Base-by-base conservation (phyloP, 306 rosid species). In the Vigna reflexopilosa region DNA sequence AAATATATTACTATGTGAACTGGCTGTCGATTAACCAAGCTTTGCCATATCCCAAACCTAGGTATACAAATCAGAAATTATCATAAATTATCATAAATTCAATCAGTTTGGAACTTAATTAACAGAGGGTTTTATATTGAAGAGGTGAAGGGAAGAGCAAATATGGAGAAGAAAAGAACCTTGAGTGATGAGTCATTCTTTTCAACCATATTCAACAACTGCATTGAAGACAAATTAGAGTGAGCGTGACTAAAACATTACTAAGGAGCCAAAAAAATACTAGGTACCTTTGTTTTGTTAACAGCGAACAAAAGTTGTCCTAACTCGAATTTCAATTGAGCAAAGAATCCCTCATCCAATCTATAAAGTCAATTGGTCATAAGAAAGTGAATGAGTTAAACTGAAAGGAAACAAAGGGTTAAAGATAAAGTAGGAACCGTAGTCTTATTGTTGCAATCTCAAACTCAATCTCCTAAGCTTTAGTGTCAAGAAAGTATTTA, bases 261-360 rank as follows among this genome's bases (percentile, higher is more conserved):
- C 0, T 30, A 87, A 38, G 76, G 6, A 56, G 47, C 73, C 73
- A 17, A 32, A 50, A 19, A 32, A 48, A 51, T 2, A 51, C 4
- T 51, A 54, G 42, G 42, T 49, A 92, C 98, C 93, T 88, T 81
- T 19, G 98, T 90, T 89, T 91, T 95, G 8, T 84, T 75, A 73
- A 92, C 98, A 9, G 93, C 85, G 77, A 92, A 95, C 30, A 98
- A 91, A 80, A 95, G 88, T 77, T 95, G 84, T 73, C 97, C 98
- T 50, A 95, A 67, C 91, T 92, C 97, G 5, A 80, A 79, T 73
- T 86, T 82, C 30, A 95, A 64, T 24, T 80, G 90, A 6, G 91
- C 69, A 85, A 87, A 91, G 78, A 95, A 87, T 16, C 88, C 93
- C 70, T 83, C 83, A 34, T 84, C 79, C 86, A 95, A 83, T 82